Percentiles rank a stretch among this genome's conserved stretches.
Conservation (phyloP, 495 filamentous ascomycete genomes). For the Xylaria flabelliformis region DNA sequence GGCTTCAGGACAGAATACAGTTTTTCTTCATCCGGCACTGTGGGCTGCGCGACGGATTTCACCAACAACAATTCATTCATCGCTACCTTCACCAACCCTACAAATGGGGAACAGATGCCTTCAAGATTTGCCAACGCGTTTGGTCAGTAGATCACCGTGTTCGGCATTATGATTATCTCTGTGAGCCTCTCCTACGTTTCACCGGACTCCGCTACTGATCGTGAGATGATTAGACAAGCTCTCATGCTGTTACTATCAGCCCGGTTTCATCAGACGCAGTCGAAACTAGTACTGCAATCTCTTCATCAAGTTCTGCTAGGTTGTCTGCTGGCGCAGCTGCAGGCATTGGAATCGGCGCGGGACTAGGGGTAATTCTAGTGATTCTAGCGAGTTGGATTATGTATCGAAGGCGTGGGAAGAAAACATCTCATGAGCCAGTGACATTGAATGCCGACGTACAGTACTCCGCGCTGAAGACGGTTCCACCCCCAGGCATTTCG, state of each 20-base stretch:
- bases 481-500: neutral
- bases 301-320: neutral
- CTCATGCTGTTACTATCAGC: no score
- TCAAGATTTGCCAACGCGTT: neutral
- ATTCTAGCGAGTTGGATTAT: neutral
- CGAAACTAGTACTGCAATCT: neutral
- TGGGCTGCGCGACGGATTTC: neutral
- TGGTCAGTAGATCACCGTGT: neutral
- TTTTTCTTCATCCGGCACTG: neutral
- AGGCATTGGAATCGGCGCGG: neutral
- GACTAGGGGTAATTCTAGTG: neutral
- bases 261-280: neutral
- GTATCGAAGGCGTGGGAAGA: neutral
- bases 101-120: neutral
- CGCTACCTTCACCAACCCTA: neutral
- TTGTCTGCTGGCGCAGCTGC: neutral
- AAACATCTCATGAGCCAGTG: neutral
- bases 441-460: neutral
- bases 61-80: neutral
- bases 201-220: neutral
- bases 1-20: neutral
- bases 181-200: neutral
- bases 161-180: neutral
- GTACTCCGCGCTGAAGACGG: neutral
- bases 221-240: neutral